Percentiles rank a stretch among this genome's conserved stretches.
phyloP scores from a whole-genome alignment of 108 stramenopile species.

The Nitzschia putrida region DNA sequence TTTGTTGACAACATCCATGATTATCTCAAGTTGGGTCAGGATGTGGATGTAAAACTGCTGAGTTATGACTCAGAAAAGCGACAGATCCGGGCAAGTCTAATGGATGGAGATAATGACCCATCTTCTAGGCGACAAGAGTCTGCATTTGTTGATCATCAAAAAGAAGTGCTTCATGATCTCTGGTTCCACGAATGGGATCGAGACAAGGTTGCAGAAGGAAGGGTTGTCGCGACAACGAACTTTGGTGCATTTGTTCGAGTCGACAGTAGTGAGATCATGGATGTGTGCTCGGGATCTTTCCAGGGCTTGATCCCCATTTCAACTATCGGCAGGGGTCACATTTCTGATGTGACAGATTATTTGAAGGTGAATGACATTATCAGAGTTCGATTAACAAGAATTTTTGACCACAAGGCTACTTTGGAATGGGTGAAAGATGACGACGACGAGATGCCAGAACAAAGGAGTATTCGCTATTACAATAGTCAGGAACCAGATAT shows the following conservation, averaged over 20 bases:
- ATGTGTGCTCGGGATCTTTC: constrained; percentile 72
- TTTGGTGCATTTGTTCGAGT: constrained; percentile 93
- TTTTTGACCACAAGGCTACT: constrained; percentile 34
- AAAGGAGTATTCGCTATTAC: neutral
- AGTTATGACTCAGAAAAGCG: constrained; percentile 87
- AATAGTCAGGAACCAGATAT: no score
- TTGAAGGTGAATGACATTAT: constrained; percentile 77
- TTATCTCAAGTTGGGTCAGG: constrained; percentile 79
- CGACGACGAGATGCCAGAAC: constrained; percentile 54
- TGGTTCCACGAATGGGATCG: constrained; percentile 68
- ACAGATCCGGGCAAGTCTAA: constrained; percentile 45
- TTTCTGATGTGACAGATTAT: constrained; percentile 55
- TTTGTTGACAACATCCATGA: constrained; percentile 86
- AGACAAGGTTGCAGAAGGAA: constrained; percentile 81
- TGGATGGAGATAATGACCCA: neutral
- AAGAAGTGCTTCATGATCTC: no score
- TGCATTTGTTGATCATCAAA: neutral
- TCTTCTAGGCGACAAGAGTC: neutral
- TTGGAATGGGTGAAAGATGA: constrained; percentile 72
- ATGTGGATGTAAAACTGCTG: constrained; percentile 86
- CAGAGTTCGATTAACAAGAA: constrained; percentile 75
- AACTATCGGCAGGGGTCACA: constrained; percentile 66
- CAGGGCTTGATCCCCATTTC: constrained; percentile 91
- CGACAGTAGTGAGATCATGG: constrained; percentile 68
- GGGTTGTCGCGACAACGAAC: constrained; percentile 84